Conservation (phyloP, 2,329 filamentous ascomycete genomes). For the Stachybotrys elegans region DNA sequence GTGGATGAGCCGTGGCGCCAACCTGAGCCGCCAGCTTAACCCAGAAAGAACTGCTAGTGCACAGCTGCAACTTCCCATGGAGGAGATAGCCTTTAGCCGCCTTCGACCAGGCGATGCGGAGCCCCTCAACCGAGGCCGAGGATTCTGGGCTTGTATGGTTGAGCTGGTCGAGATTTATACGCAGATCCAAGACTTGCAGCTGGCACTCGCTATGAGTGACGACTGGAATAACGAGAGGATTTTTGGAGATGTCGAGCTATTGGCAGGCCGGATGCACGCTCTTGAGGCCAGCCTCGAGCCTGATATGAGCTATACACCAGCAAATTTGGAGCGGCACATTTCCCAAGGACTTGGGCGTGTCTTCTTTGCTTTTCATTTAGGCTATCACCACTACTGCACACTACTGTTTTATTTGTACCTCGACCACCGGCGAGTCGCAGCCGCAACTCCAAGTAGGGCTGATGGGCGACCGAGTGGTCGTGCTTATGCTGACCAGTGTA, state of each 20-base stretch:
- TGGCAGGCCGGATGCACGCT: conserved; percentile 14
- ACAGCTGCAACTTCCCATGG: conserved; percentile 19
- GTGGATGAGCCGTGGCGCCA: conserved; percentile 26
- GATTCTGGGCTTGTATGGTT: conserved; percentile 27
- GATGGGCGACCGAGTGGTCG: conserved; percentile 18
- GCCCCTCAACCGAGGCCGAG: conserved; percentile 18
- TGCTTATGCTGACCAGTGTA: conserved; percentile 24
- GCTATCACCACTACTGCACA: conserved; percentile 28
- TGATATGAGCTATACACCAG: conserved; percentile 14
- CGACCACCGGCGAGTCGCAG: conserved; percentile 20
- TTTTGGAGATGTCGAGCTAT: conserved; percentile 13
- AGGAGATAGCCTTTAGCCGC: conserved; percentile 17
- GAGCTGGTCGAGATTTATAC: conserved; percentile 23
- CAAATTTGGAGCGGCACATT: conserved; percentile 20
- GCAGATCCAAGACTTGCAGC: conserved; percentile 25
- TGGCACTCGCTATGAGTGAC: conserved; percentile 18
- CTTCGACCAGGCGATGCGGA: conserved; percentile 18
- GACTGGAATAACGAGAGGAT: conserved; percentile 23
- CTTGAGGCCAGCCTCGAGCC: conserved; percentile 18
- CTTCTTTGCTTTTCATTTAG: conserved; percentile 28
- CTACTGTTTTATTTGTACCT: conserved; percentile 28
- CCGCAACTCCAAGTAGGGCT: too few species aligned
- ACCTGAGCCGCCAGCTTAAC: conserved; percentile 20
- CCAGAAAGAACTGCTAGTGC: conserved; percentile 6
- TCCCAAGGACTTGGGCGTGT: conserved; percentile 20